A percentile compares a stretch with the other conserved stretches of the same genome.
Evolutionary conservation across 148 eudicot species (phyloP).

Genomic region (Silene uniflora): DNA sequence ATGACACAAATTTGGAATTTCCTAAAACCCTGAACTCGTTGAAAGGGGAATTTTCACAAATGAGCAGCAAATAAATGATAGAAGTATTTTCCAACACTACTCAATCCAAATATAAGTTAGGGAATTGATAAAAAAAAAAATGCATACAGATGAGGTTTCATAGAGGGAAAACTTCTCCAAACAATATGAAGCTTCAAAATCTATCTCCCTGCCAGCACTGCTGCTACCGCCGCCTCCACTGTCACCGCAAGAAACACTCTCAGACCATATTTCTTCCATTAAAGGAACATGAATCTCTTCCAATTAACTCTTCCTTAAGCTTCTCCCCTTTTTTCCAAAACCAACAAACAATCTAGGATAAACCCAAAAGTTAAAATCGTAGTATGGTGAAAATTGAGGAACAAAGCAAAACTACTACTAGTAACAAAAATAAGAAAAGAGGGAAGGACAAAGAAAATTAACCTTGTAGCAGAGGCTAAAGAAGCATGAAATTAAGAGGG

Average conservation of each 20-base stretch:
- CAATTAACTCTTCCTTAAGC: background rate
- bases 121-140: background rate
- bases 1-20: too few relatives aligned
- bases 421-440: background rate
- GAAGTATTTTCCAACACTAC: background rate
- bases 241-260: background rate
- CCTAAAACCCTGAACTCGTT: background rate
- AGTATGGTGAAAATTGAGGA: background rate
- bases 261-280: conserved; percentile 9
- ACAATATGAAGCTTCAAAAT: conserved; percentile 1
- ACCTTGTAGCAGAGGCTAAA: background rate
- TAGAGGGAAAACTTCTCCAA: conserved; percentile 34
- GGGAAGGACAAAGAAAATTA: background rate
- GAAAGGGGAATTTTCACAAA: background rate
- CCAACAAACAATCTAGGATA: background rate
- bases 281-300: background rate
- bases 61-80: background rate
- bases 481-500: background rate
- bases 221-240: background rate
- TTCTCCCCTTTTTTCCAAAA: background rate
- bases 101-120: background rate
- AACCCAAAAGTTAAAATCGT: too few relatives aligned
- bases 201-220: background rate
- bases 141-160: conserved; percentile 22
- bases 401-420: background rate